Conservation (phyloP, 352 stramenopile genomes). For the Phytophthora multivora region DNA sequence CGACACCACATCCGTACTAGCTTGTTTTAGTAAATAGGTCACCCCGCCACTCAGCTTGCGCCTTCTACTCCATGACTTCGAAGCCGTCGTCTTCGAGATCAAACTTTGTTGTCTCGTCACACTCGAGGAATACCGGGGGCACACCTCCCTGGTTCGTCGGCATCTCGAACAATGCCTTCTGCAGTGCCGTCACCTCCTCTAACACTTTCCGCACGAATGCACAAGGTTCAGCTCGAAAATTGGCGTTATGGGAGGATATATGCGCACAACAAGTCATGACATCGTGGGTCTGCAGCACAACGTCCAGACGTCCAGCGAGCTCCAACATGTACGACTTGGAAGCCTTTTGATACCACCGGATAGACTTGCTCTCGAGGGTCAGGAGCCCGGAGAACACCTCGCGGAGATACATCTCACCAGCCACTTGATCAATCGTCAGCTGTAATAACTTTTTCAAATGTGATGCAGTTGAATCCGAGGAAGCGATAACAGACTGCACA, state of each 20-base stretch:
- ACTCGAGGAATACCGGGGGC: conserved; percentile 67
- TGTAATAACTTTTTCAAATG: conserved; percentile 55
- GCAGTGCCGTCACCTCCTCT: conserved; percentile 56
- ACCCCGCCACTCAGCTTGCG: background rate
- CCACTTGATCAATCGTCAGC: conserved; percentile 52
- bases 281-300: conserved; percentile 44
- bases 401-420: conserved; percentile 50
- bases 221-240: conserved; percentile 30
- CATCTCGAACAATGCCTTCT: conserved; percentile 69
- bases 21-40: conserved; percentile 1
- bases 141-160: conserved; percentile 77
- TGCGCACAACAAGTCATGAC: conserved; percentile 52
- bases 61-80: conserved; percentile 58
- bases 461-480: conserved; percentile 36
- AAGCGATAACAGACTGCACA: conserved; percentile 63
- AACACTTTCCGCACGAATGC: conserved; percentile 52
- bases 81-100: conserved; percentile 84
- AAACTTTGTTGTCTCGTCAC: conserved; percentile 75
- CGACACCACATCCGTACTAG: conserved; percentile 10
- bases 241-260: conserved; percentile 6
- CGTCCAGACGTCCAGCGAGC: conserved; percentile 60
- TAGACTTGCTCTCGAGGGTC: conserved; percentile 68
- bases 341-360: conserved; percentile 73
- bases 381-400: conserved; percentile 63
- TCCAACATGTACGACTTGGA: conserved; percentile 73